These are phyloP conservation scores for Sphenostylis stenocarpa DNA, from an alignment of 306 rosid genomes.

Conservation along the genomic window DNA sequence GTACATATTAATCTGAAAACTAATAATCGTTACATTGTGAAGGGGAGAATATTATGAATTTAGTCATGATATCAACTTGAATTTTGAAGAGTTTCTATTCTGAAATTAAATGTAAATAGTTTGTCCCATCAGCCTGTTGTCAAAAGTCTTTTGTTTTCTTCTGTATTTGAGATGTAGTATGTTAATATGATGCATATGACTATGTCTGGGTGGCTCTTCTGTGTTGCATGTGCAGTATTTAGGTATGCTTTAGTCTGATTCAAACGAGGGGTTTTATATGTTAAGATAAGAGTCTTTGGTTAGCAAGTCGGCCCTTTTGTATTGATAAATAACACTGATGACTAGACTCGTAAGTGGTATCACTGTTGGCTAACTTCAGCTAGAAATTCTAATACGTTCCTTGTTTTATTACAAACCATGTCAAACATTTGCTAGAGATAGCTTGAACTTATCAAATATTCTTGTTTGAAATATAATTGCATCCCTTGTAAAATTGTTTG, in stretches of 20 bases:
- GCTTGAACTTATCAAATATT: background rate
- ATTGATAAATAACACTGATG: background rate
- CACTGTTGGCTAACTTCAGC: background rate
- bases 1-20: conserved; percentile 43
- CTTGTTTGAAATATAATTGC: background rate
- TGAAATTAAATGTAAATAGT: background rate
- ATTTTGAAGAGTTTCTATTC: background rate
- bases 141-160: background rate
- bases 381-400: background rate
- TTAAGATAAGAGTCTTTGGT: background rate
- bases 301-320: background rate
- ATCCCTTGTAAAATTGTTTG: background rate
- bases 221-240: background rate
- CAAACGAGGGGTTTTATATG: background rate
- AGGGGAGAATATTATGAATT: background rate
- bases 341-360: background rate
- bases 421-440: background rate
- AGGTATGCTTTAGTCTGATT: background rate
- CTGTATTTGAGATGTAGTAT: background rate
- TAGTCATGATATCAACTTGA: background rate
- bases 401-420: background rate
- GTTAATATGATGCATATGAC: background rate
- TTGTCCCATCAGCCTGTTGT: background rate
- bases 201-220: background rate
- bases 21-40: background rate